These are phyloP conservation scores for Sonneratia alba DNA, from an alignment of 345 rosid genomes.

Conservation along the genomic window DNA sequence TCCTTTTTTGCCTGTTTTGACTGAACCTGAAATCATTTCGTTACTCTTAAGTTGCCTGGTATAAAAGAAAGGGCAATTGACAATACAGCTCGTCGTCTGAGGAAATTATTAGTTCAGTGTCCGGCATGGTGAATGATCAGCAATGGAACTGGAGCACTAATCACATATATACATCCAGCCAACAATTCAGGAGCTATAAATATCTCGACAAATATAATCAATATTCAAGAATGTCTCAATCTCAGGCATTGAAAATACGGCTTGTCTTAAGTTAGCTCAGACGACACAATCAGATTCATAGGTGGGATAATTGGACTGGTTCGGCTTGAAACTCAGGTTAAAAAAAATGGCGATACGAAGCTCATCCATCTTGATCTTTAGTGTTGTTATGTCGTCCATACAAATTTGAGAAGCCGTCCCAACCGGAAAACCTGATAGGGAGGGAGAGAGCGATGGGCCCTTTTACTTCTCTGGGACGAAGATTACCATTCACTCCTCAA, in stretches of 20 bases:
- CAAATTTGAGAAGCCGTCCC: background rate
- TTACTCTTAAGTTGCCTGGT: background rate
- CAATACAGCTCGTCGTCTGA: background rate
- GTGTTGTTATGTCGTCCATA: constrained; percentile 7
- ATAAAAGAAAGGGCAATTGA: background rate
- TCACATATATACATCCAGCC: too few relatives aligned
- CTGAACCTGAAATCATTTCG: background rate
- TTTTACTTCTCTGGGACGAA: background rate
- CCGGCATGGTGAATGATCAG: too few relatives aligned
- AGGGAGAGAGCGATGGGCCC: background rate
- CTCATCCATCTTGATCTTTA: background rate
- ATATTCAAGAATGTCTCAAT: too few relatives aligned
- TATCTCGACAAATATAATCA: too few relatives aligned
- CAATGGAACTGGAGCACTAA: too few relatives aligned
- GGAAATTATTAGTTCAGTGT: too few relatives aligned
- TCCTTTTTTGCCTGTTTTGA: background rate
- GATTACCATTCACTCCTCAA: constrained; percentile 6
- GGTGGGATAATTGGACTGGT: too few relatives aligned
- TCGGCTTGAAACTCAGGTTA: too few relatives aligned
- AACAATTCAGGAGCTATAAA: too few relatives aligned
- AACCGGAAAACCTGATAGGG: background rate
- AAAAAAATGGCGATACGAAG: background rate
- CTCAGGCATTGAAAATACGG: too few relatives aligned
- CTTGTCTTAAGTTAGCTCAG: too few relatives aligned
- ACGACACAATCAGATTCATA: too few relatives aligned